A percentile compares a stretch with the other conserved stretches of the same genome.
Conservation (phyloP, 768 basidiomycete genomes). For the Amanita muscaria region DNA sequence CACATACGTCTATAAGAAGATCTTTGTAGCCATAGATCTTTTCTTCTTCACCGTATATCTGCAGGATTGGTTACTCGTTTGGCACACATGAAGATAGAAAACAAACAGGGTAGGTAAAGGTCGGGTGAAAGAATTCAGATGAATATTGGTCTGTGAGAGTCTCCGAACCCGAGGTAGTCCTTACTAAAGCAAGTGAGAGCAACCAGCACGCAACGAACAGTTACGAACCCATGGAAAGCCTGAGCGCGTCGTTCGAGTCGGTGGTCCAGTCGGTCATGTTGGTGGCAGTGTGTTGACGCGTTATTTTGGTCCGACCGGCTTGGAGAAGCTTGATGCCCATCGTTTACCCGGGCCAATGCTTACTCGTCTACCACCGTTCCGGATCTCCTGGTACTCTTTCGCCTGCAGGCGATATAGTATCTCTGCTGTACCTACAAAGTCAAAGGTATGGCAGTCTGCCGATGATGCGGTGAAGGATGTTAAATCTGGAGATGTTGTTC, state of each 20-base stretch:
- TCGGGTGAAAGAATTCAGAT: constrained; percentile 68
- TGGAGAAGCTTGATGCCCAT: no score
- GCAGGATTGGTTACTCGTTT: neutral
- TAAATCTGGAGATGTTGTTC: constrained; percentile 67
- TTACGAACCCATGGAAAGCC: constrained; percentile 61
- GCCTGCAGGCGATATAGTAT: constrained; percentile 25
- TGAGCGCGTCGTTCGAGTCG: constrained; percentile 70
- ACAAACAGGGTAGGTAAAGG: constrained; percentile 89
- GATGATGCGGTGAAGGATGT: constrained; percentile 82
- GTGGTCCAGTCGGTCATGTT: constrained; percentile 64
- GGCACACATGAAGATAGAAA: neutral
- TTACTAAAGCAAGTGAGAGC: constrained; percentile 35
- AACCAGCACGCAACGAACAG: neutral
- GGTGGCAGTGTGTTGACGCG: constrained; percentile 9
- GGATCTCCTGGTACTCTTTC: neutral
- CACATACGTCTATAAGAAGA: constrained; percentile 71
- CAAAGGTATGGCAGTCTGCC: constrained; percentile 73
- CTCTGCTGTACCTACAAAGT: constrained; percentile 24
- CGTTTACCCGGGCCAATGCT: no score
- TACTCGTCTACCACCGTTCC: neutral
- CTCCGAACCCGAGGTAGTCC: constrained; percentile 50
- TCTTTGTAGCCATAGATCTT: constrained; percentile 91
- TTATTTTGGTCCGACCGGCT: constrained; percentile 3
- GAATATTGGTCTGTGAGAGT: constrained; percentile 47
- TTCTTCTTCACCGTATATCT: constrained; percentile 96